Conservation (phyloP, 1,284 basidiomycete genomes). For the Vanrija sp. region DNA sequence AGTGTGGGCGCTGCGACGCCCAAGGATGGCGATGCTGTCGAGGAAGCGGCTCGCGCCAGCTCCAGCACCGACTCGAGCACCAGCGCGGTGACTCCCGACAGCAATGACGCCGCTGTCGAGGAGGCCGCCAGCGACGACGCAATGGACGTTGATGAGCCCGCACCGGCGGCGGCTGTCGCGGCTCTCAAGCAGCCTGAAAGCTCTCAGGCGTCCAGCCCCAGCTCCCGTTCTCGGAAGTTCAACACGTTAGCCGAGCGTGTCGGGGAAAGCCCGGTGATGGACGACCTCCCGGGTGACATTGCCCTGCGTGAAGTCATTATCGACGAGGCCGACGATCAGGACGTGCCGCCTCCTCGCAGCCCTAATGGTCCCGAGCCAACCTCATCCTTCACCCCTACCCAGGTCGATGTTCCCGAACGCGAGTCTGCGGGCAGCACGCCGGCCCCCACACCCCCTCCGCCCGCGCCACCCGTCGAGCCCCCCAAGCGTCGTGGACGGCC, state of each 20-base stretch:
- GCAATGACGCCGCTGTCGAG: neutral
- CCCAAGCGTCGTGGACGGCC: constrained; percentile 1
- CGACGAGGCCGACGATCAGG: constrained; percentile 6
- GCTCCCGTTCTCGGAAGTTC: neutral
- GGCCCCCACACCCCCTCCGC: neutral
- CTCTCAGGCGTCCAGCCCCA: neutral
- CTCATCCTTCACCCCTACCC: neutral
- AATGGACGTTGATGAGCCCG: constrained; percentile 9
- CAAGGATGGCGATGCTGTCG: neutral
- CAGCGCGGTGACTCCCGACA: neutral
- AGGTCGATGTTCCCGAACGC: neutral
- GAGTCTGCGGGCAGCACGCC: neutral
- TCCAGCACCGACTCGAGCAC: neutral
- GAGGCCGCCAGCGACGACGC: neutral
- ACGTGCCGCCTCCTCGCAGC: too few species aligned
- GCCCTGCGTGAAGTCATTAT: constrained; percentile 15
- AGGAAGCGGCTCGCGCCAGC: too few species aligned
- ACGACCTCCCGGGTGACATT: constrained; percentile 10
- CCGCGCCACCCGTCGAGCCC: neutral
- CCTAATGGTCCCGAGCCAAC: too few species aligned
- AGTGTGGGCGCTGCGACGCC: neutral
- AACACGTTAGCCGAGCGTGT: neutral
- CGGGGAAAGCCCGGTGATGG: constrained; percentile 1
- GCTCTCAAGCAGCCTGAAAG: neutral
- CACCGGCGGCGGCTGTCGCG: neutral